Evolutionary conservation across 2,329 filamentous ascomycete genomes (phyloP), one percentile per base, ranked within the genome.

Genomic region (Exserohilum rostratum): DNA sequence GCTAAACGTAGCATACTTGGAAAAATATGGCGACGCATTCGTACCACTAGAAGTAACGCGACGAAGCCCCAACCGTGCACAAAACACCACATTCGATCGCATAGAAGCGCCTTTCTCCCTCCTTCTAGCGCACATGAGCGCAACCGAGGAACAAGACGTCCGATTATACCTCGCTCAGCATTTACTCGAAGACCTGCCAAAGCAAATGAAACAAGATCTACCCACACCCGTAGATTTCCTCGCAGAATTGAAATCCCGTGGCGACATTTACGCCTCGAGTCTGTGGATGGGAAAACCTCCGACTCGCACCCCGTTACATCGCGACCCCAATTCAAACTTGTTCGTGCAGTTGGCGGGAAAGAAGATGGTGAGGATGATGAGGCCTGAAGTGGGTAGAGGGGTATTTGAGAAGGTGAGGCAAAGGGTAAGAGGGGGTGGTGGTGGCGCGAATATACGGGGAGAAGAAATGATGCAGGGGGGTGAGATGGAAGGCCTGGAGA

Each of bases 291-390:
- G 95, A 0, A 80, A 88, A 12, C 86, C 91, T 34, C 91, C 91
- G 0, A 97, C 93, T 0, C 92, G 91, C 65, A 97, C 95, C 0
- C 92, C 95, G 3, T 79, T 96, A 3, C 95, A 99, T 75, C 85
- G 90, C 50, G 95, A 99, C 68, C 95, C 95, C 0, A 98, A 98
- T 67, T 91, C 91, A 0, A 99, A 99, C 70, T 67, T 97, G 0
- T 96, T 98, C 71, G 85, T 90, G 40, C 95, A 99, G 75, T 75
- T 98, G 11, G 85, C 85, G 13, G 86, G 90, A 3, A 75, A 70
- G 46, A 99, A 99, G 75, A 72, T 78, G 0, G 79, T 97, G 13
- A 82, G 92, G n/a, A 71, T 97, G 11, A 80, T 93, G 53, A 77
- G 81, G 4, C 91, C 92, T 0, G 68, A 75, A 0, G 68, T 79